These are phyloP conservation scores for Tricholoma saponaceum DNA, from an alignment of 768 basidiomycete species.

Conservation along the genomic window DNA sequence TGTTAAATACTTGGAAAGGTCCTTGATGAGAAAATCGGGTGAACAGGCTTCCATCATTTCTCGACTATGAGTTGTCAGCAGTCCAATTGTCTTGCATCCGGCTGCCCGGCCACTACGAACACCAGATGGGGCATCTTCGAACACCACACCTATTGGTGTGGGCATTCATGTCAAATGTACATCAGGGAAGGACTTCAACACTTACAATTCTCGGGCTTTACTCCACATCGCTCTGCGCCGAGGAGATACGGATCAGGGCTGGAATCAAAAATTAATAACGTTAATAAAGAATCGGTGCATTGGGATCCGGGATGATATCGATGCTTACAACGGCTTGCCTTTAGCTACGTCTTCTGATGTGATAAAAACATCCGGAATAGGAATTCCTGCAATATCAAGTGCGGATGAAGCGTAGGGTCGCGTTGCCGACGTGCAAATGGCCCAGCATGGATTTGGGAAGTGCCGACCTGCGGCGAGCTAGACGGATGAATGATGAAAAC, in stretches of 20 bases:
- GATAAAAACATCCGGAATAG: conserved; percentile 68
- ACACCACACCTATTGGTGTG: conserved; percentile 59
- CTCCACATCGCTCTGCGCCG: conserved; percentile 70
- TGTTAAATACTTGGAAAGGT: conserved; percentile 59
- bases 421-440: conserved; percentile 87
- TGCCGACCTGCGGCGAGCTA: conserved; percentile 34
- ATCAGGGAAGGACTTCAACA: background rate
- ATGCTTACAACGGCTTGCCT: conserved; percentile 76
- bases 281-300: conserved; percentile 5
- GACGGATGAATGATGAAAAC: background rate
- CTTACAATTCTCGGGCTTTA: conserved; percentile 57
- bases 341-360: conserved; percentile 75
- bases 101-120: background rate
- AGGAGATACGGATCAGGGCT: conserved; percentile 90
- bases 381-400: conserved; percentile 61
- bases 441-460: conserved; percentile 67
- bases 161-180: background rate
- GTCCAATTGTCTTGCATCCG: conserved; percentile 79
- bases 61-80: conserved; percentile 76
- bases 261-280: background rate
- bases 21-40: conserved; percentile 66
- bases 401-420: conserved; percentile 70
- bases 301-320: too few relatives aligned
- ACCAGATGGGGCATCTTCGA: conserved; percentile 83
- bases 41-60: conserved; percentile 60